Evolutionary conservation across 805 yeast species (phyloP).

Genomic region (Ogataea minuta): DNA sequence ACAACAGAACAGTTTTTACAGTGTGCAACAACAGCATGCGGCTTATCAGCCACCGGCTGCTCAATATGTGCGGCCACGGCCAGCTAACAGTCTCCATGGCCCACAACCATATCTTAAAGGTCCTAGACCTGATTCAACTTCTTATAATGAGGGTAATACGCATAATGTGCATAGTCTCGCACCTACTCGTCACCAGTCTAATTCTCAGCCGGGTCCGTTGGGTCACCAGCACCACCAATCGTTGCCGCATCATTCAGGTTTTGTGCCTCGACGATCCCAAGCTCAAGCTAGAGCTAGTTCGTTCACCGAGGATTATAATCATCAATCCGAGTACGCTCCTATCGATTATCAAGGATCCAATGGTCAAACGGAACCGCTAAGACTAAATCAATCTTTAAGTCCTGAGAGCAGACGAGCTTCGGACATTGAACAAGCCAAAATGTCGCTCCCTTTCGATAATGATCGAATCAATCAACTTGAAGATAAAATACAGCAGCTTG

Average conservation of each 20-base stretch:
- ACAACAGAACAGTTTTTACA: background rate
- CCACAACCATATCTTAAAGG: slow-evolving; percentile 4
- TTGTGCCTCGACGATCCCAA: slow-evolving; percentile 1
- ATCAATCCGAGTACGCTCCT: slow-evolving; percentile 1
- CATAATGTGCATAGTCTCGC: background rate
- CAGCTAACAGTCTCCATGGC: background rate
- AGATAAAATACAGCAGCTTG: slow-evolving; percentile 32
- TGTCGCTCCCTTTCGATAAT: slow-evolving; percentile 12
- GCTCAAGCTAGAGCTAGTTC: slow-evolving; percentile 4
- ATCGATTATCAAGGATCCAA: slow-evolving; percentile 1
- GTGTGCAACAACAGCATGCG: background rate
- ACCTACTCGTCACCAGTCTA: no score
- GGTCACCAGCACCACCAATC: slow-evolving; percentile 8
- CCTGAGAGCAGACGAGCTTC: background rate
- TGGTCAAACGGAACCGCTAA: slow-evolving; percentile 6
- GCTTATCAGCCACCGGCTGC: background rate
- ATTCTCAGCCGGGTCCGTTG: slow-evolving; percentile 3
- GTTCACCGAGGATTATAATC: background rate
- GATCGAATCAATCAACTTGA: slow-evolving; percentile 31
- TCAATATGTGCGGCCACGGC: slow-evolving; percentile 1
- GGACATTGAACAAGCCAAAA: background rate
- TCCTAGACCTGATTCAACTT: slow-evolving; percentile 7
- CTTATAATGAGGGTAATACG: background rate
- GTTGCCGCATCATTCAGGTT: slow-evolving; percentile 6
- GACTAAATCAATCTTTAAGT: background rate